Evolutionary conservation across 768 basidiomycete species (phyloP), one percentile per base, ranked within the genome.

Genomic region (Lepiota brunneoincarnata): DNA sequence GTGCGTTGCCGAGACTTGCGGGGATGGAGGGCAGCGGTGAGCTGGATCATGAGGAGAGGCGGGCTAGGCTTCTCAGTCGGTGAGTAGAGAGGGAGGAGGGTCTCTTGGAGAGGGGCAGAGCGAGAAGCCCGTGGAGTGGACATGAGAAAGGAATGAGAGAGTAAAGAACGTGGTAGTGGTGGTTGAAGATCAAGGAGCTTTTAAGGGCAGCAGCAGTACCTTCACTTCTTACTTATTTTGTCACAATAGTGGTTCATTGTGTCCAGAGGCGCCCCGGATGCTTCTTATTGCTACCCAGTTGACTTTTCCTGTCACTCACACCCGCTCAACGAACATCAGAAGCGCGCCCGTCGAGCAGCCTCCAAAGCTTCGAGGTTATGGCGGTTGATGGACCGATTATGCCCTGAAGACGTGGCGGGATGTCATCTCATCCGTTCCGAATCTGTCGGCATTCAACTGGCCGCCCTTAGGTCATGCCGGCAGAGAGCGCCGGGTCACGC

Each of bases 1-100:
- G 81, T 76, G 51, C 81, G 75, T 40, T 81, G 75, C 60, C 76
- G 80, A 23, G 73, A 60, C 62, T 82, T 83, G 58, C 76, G 68
- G 12, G 75, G 72, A 34, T 74, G 65, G 24, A 76, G 60, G 1
- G 66, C 64, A 23, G 69, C 63, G 24, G 73, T 41, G 28, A 75
- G 54, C 39, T 67, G 59, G 35, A 64, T 58, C 46, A 66, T 37
- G 40, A 62, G 54, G 21, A 63, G 57, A 42, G 63, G 39, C 43
- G 43, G 59, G 49, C 48, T 49, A 59, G 50, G 40, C 59, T 55
- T 34, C 49, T 37, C 44, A 45, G 20, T 26, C 51, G 52, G 40
- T 60, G 58, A 46, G 59, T 51, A 34, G 54, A 64, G 34, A 64
- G 63, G 56, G 67, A 59, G 53, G 65, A 57, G 20, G 58, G 49